Evolutionary conservation across 192 early-diverging fungal genomes (phyloP), one percentile per base, ranked within the genome.

Genomic region (Linnemannia elongata): DNA sequence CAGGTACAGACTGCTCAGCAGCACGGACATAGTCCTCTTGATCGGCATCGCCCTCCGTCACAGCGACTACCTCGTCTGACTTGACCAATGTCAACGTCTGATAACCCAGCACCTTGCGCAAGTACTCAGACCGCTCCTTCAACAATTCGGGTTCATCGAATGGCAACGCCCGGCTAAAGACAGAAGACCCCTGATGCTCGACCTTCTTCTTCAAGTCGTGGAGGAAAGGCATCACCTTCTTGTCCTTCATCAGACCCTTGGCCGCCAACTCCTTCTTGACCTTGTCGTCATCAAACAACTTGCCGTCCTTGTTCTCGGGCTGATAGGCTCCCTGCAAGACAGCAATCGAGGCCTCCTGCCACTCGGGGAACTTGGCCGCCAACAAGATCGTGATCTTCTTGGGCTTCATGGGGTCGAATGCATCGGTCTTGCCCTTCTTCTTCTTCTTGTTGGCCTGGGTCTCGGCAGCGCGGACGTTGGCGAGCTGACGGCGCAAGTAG

Each of bases 171-270:
- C 97, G 93, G 81, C 97, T 93, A 83, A 99, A 97, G 9, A 94
- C 97, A 13, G 88, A 72, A 8, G 90, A 74, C 9, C 98, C 97
- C 5, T 88, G 76, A 33, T 82, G 88, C 45, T 91, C 93, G 20
- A 98, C 94, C 60, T 90, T 92, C 89, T 97, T 97, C 94, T 97
- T 96, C 86, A 97, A 93, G 44, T 95, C 93, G 71, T 97, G 94
- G 69, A 97, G 92, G 90, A 99, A 99, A 24, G 97, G 96, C 97
- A 99, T 99, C n/a, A 93, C 95, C 88, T 95, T 94, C 91, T 98
- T 99, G 91, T 99, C 96, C 91, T 97, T 98, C 83, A 96, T 90
- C 87, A 99, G 80, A 49, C 96, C 97, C 74, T 86, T 90, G 41
- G 89, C 80, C 72, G 88, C 91, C 82, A 99, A 90, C 30, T 91